Percentiles rank a stretch among this genome's conserved stretches.
Conservation (phyloP, 805 yeast species). For the Monosporozyma unispora region DNA sequence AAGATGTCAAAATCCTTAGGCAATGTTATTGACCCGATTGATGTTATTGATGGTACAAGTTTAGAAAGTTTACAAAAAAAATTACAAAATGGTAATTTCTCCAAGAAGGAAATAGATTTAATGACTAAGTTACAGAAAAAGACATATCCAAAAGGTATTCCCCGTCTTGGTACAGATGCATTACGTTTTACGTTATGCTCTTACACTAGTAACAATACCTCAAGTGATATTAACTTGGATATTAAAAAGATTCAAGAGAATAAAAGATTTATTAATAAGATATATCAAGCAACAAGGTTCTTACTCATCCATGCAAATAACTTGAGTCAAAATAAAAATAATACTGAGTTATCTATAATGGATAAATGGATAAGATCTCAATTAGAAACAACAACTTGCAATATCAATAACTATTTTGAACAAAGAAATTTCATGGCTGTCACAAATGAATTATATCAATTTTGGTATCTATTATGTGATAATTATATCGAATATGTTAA, state of each 20-base stretch:
- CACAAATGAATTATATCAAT: slow-evolving; percentile 75
- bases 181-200: slow-evolving; percentile 95
- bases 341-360: slow-evolving; percentile 32
- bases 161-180: slow-evolving; percentile 98
- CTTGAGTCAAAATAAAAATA: background rate
- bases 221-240: slow-evolving; percentile 91
- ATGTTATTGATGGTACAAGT: slow-evolving; percentile 80
- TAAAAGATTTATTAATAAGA: slow-evolving; percentile 97
- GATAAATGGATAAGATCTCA: slow-evolving; percentile 93
- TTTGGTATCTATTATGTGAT: slow-evolving; percentile 93
- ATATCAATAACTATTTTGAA: slow-evolving; percentile 56
- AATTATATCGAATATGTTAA: slow-evolving; percentile 96
- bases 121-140: slow-evolving; percentile 79
- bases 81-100: slow-evolving; percentile 71
- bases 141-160: slow-evolving; percentile 90
- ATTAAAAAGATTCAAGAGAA: slow-evolving; percentile 94
- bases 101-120: slow-evolving; percentile 70
- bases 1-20: slow-evolving; percentile 98
- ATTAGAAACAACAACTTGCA: slow-evolving; percentile 55
- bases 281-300: slow-evolving; percentile 95
- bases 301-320: background rate
- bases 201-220: slow-evolving; percentile 95
- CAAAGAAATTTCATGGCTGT: slow-evolving; percentile 79
- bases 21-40: slow-evolving; percentile 90
- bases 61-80: slow-evolving; percentile 68